Evolutionary conservation across 2,329 filamentous ascomycete genomes (phyloP), one percentile per base, ranked within the genome.

Genomic region (Aspergillus pseudoglaucus): DNA sequence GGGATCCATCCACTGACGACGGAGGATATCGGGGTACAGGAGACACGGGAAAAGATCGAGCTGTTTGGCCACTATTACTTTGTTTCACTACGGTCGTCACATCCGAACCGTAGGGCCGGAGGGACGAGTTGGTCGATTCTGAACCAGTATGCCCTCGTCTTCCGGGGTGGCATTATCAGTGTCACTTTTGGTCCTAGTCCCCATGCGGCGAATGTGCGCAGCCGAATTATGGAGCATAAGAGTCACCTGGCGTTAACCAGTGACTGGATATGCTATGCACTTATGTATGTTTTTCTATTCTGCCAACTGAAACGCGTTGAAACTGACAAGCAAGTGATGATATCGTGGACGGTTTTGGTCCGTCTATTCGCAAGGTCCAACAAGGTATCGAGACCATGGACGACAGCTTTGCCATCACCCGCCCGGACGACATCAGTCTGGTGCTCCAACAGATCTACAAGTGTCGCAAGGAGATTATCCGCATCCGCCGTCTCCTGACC

Each of bases 61-160:
- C 78, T 96, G n/a, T 97, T 97, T 70, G 85, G 87, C 6, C 87
- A 88, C 8, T 97, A 97, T 72, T 97, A 96, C 72, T 95, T 97
- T 66, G 85, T 94, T 39, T 93, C 87, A 62, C 95, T 96, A 77
- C 83, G 90, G 39, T 93, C 89, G 2, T 95, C 95, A 74, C 84
- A 81, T 54, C 84, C 88, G 42, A 75, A 86, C 50, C 85, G 90
- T 53, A 83, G 85, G 53, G 78, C 83, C 23, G 83, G 83, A 22
- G 82, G 85, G 43, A 81, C 86, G 44, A 90, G 91, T 61, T 86
- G 93, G 55, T 87, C 94, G 60, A 88, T 90, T 0, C 87, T 93
- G 73, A 94, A 95, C 65, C 84, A 95, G 44, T 96, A 96, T 63
- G 90, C 93, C 32, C 82, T 96, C 48, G 90, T 97, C 22, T 96